Base-by-base conservation (phyloP, 1,284 basidiomycete species). In the Ganoderma sinense region DNA sequence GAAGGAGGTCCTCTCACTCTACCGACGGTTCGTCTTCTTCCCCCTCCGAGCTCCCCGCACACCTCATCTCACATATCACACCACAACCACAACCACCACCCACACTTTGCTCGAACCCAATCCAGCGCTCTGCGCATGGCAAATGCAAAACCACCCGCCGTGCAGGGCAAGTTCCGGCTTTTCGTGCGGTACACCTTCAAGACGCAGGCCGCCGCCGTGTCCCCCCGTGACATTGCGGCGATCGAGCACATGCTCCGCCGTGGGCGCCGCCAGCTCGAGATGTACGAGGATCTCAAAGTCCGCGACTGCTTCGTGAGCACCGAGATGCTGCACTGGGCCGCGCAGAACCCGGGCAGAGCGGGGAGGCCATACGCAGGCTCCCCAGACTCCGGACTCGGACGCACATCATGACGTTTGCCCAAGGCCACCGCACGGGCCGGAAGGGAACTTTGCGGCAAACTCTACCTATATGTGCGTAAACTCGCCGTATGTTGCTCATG, bases 211-310 rank as follows among this genome's bases (percentile, higher is more conserved):
- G 77, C 83, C 3, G 82, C 82, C 0, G 83, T 93, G n/a, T 87
- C 89, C 6, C 83, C 89, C 4, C 87, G 91, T 41, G 86, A 93
- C 69, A 83, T 94, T 69, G 84, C 84, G 69, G 86, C 87, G 13
- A 87, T 95, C 56, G 93, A 95, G 75, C 90, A 94, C 78, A 82
- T 94, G 48, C 76, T 95, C 31, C 86, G 94, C 58, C 87, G 87
- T 67, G 91, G 91, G 0, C 80, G 76, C 66, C 84, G 88, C 69
- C 91, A 92, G 74, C 75, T 94, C 56, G 92, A 93, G 74, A 84
- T 86, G 79, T 92, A 89, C 73, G 91, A 93, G 79, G 87, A 86
- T 67, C 76, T 82, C 8, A 85, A 86, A 7, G 91, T 94, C 66
- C 90, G 84, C 73, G 90, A 94, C 76, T 93, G 91, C 76, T 90